phyloP scores from a whole-genome alignment of 2,329 filamentous ascomycete species.

The Fonsecaea pugnacius region DNA sequence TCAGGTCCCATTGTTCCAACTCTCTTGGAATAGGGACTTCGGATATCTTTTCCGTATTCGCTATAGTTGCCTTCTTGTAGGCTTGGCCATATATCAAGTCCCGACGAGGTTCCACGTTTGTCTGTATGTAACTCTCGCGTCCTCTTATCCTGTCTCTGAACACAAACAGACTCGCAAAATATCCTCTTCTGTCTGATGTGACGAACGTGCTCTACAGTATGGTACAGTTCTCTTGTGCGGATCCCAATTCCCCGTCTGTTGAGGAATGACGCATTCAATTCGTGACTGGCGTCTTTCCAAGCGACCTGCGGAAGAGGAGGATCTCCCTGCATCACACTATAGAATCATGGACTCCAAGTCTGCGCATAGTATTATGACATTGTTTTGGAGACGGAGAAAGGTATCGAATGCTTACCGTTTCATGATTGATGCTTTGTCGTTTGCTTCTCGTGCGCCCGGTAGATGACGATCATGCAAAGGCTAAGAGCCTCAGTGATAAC shows the following conservation, averaged over 20 bases:
- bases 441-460: background rate
- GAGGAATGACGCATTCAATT: background rate
- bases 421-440: background rate
- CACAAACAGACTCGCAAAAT: background rate
- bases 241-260: background rate
- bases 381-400: background rate
- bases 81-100: background rate
- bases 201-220: background rate
- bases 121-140: background rate
- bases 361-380: background rate
- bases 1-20: background rate
- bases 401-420: background rate
- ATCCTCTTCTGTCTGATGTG: background rate
- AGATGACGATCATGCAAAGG: background rate
- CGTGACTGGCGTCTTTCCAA: background rate
- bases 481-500: background rate
- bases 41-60: background rate
- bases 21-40: background rate
- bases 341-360: background rate
- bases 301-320: background rate
- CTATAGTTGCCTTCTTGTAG: background rate
- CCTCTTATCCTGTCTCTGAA: background rate
- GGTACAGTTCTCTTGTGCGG: background rate
- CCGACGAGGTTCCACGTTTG: background rate
- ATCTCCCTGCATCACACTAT: background rate